Evolutionary conservation across 2,329 filamentous ascomycete species (phyloP).

Genomic region (Hypomyces perniciosus): DNA sequence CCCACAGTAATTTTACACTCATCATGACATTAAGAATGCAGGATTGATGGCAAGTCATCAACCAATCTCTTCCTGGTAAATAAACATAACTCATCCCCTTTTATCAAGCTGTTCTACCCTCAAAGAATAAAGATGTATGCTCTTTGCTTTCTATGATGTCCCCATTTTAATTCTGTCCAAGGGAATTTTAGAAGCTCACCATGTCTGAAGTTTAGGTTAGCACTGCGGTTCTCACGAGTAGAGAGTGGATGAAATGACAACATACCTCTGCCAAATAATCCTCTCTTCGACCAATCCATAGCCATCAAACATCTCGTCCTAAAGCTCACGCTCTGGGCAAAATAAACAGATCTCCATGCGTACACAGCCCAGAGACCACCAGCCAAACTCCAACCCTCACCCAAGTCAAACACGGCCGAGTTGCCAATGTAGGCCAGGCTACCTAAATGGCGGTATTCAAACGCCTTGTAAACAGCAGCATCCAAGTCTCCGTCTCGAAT

Average conservation of each 20-base stretch:
- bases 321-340: slow-evolving; percentile 93
- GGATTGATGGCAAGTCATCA: too few relatives aligned
- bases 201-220: slow-evolving; percentile 34
- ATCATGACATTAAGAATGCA: neutral
- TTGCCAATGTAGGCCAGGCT: slow-evolving; percentile 94
- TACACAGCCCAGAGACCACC: slow-evolving; percentile 92
- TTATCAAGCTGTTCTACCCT: too few relatives aligned
- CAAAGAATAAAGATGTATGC: too few relatives aligned
- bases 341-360: slow-evolving; percentile 93
- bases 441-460: slow-evolving; percentile 89
- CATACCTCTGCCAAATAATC: slow-evolving; percentile 90
- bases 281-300: slow-evolving; percentile 99
- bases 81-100: too few relatives aligned
- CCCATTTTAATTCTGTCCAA: neutral
- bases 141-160: too few relatives aligned
- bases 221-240: neutral
- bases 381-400: slow-evolving; percentile 66
- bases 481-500: slow-evolving; percentile 86
- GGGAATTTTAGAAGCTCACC: slow-evolving; percentile 41
- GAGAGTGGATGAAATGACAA: slow-evolving; percentile 15
- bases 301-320: slow-evolving; percentile 81
- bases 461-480: slow-evolving; percentile 86
- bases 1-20: neutral
- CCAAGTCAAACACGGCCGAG: slow-evolving; percentile 88
- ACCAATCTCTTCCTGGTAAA: too few relatives aligned